Conservation (phyloP, 495 filamentous ascomycete species). For the Lineolata rhizophorae region DNA sequence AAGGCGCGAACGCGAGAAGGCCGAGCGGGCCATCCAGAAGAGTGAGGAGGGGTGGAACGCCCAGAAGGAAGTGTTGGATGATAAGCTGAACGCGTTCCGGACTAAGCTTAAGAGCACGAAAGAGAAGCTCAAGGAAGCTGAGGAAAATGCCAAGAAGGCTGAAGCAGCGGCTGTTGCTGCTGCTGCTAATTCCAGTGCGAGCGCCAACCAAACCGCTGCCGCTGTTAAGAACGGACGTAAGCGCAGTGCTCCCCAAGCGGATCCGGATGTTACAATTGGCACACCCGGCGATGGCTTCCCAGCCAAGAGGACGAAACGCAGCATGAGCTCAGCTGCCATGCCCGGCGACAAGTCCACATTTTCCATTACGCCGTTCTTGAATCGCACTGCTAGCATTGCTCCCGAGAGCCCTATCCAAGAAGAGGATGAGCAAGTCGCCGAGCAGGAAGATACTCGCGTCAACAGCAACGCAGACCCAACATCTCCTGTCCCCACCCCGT, state of each 20-base stretch:
- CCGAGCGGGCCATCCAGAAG: conserved; percentile 17
- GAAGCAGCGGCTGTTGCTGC: conserved; percentile 21
- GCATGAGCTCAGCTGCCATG: conserved; percentile 17
- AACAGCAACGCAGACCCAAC: too few species aligned
- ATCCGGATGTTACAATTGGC: conserved; percentile 32
- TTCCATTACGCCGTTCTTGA: conserved; percentile 81
- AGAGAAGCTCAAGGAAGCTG: conserved; percentile 42
- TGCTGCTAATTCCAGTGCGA: conserved; percentile 4
- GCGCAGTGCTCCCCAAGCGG: conserved; percentile 19
- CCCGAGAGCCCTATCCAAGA: conserved; percentile 19
- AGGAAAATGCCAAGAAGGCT: conserved; percentile 23
- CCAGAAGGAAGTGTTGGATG: conserved; percentile 35
- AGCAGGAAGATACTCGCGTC: conserved; percentile 3
- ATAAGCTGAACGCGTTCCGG: conserved; percentile 41
- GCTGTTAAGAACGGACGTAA: conserved; percentile 23
- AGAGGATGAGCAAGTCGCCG: conserved; percentile 12
- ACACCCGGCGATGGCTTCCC: conserved; percentile 39
- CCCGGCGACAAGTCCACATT: conserved; percentile 74
- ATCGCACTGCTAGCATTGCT: conserved; percentile 41
- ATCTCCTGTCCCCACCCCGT: too few species aligned
- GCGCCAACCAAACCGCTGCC: conserved; percentile 1
- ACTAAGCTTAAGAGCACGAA: conserved; percentile 43
- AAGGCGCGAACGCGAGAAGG: conserved; percentile 20
- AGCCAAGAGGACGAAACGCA: conserved; percentile 20
- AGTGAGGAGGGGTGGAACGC: conserved; percentile 25